Percentiles rank a stretch among this genome's conserved stretches.
phyloP scores from a whole-genome alignment of 23 red algal species.

The Gracilariopsis chorda region DNA sequence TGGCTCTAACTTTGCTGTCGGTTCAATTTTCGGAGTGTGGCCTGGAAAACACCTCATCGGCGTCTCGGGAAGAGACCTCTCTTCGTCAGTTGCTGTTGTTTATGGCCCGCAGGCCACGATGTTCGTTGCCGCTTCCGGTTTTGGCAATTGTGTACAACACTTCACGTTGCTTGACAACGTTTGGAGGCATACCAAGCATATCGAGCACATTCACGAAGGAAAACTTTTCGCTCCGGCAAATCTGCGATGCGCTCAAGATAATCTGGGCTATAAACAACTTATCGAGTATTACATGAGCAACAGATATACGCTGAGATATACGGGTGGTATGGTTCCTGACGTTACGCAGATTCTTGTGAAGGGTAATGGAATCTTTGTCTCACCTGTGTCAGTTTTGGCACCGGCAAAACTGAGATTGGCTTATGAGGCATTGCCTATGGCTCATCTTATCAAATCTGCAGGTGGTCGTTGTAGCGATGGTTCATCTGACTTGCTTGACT shows the following conservation, averaged over 20 bases:
- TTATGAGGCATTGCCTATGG: slow-evolving; percentile 85
- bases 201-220: slow-evolving; percentile 17
- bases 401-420: slow-evolving; percentile 84
- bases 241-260: slow-evolving; percentile 56
- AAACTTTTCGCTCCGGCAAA: slow-evolving; percentile 94
- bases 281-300: slow-evolving; percentile 63
- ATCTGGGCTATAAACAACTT: slow-evolving; percentile 59
- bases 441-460: slow-evolving; percentile 68
- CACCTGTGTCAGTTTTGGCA: slow-evolving; percentile 55
- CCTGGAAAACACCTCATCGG: slow-evolving; percentile 31
- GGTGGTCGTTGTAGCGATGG: slow-evolving; percentile 74
- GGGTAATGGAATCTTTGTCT: slow-evolving; percentile 78
- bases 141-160: background rate
- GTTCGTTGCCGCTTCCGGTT: slow-evolving; percentile 35
- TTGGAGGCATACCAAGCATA: slow-evolving; percentile 11
- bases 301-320: slow-evolving; percentile 84
- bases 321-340: slow-evolving; percentile 91
- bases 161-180: background rate
- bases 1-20: slow-evolving; percentile 87
- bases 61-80: slow-evolving; percentile 49
- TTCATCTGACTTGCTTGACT: slow-evolving; percentile 45
- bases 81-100: slow-evolving; percentile 34
- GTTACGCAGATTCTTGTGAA: slow-evolving; percentile 79
- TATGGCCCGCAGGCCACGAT: slow-evolving; percentile 89
- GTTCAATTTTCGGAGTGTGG: slow-evolving; percentile 90